Evolutionary conservation across 148 eudicot species (phyloP), one percentile per base, ranked within the genome.

Genomic region (Amaranthus cruentus): DNA sequence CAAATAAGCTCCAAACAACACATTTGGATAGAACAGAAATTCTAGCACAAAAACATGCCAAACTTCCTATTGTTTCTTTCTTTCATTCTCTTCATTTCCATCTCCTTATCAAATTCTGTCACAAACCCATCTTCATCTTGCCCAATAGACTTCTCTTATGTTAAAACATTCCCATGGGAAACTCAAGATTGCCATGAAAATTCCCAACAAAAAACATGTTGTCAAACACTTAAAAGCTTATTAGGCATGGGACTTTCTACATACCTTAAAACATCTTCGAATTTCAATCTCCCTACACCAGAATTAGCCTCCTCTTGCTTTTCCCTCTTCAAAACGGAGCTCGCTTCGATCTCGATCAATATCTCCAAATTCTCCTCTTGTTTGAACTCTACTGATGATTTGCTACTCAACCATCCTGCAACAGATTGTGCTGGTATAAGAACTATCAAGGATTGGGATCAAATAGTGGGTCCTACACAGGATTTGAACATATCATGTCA

Each of bases 131-230:
- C 38, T 28, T 28, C 75, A 57, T 21, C 78, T 38, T 89, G 93
- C 56, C 90, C 90, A 3, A 83, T 89, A n/a, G 83, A 85, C 65
- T 87, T 85, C 66, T 43, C 76, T 44, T 89, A 89, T 58, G 84
- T 89, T 5, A 21, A 76, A 49, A 83, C 88, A 49, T 77, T 87
- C 76, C 87, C 88, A 79, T 89, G 93, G 93, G 83, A 82, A 77
- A 76, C 81, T 0, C 77, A 86, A 13, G 61, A 66, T 8, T 87
- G 94, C 78, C 71, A 44, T 4, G 62, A 63, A 13, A 62, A 80
- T 10, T 50, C 69, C 4, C 76, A 83, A 21, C 15, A 54, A 4
- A 81, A 62, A 28, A 61, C 78, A 5, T 89, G 94, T 73, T 89
- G 94, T 66, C 84, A 86, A 70, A 84, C 89, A 8, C 83, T 89